These are phyloP conservation scores for Paxillus involutus DNA, from an alignment of 768 basidiomycete genomes.

Conservation along the genomic window DNA sequence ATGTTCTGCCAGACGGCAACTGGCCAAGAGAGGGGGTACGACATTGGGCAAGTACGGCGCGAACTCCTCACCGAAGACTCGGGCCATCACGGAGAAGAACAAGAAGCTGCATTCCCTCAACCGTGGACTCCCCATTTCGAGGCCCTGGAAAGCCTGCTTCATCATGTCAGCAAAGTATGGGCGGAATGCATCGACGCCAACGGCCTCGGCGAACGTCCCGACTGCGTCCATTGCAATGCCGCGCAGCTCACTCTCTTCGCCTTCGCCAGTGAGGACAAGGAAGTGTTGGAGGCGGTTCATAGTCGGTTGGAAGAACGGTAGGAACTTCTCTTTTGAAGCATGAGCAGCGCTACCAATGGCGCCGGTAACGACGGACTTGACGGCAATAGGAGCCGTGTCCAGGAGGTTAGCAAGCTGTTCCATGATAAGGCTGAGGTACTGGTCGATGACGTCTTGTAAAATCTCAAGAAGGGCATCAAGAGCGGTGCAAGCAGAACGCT, in stretches of 20 bases:
- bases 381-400: slow-evolving; percentile 78
- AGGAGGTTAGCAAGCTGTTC: slow-evolving; percentile 86
- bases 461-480: slow-evolving; percentile 97
- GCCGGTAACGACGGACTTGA: slow-evolving; percentile 94
- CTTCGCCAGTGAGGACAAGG: slow-evolving; percentile 80
- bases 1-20: slow-evolving; percentile 81
- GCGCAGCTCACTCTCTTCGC: slow-evolving; percentile 91
- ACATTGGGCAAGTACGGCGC: slow-evolving; percentile 83
- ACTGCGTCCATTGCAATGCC: slow-evolving; percentile 99
- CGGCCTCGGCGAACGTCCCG: slow-evolving; percentile 96
- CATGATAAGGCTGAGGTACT: slow-evolving; percentile 94
- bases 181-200: slow-evolving; percentile 90
- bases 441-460: slow-evolving; percentile 83
- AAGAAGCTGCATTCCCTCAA: slow-evolving; percentile 95
- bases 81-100: slow-evolving; percentile 98
- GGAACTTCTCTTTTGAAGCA: slow-evolving; percentile 87
- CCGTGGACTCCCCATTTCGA: slow-evolving; percentile 82
- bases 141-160: slow-evolving; percentile 90
- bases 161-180: slow-evolving; percentile 97
- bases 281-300: slow-evolving; percentile 89
- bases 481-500: slow-evolving; percentile 92
- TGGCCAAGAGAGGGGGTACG: slow-evolving; percentile 80
- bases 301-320: slow-evolving; percentile 91
- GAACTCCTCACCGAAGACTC: slow-evolving; percentile 94
- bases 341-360: slow-evolving; percentile 98